Evolutionary conservation across 2,329 filamentous ascomycete species (phyloP).

Genomic region (Arthrinium phaeospermum): DNA sequence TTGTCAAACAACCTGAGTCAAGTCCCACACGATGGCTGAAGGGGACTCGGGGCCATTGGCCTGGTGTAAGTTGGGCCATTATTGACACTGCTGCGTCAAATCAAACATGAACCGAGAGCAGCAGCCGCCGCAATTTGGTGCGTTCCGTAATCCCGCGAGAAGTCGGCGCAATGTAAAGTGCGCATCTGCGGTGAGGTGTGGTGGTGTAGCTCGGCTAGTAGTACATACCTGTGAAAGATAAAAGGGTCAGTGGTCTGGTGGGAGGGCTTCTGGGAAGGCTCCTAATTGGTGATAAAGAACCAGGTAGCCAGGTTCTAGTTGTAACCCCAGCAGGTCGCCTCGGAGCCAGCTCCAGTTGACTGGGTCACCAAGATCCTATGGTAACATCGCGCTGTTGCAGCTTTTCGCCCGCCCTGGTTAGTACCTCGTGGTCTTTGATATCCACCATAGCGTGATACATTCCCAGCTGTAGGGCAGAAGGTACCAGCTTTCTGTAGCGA

Average conservation of each 20-base stretch:
- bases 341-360: slow-evolving; percentile 11
- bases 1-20: neutral
- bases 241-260: neutral
- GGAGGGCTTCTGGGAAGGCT: neutral
- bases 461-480: neutral
- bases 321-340: neutral
- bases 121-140: neutral
- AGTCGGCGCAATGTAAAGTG: neutral
- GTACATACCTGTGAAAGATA: neutral
- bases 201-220: neutral
- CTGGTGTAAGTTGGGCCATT: neutral
- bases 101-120: neutral
- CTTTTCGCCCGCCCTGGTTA: slow-evolving; percentile 3
- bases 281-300: neutral
- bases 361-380: neutral
- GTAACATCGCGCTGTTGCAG: neutral
- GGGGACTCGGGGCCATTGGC: neutral
- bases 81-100: neutral
- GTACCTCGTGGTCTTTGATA: neutral
- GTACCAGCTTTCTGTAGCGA: neutral
- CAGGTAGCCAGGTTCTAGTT: neutral
- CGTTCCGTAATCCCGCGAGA: neutral
- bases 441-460: neutral
- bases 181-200: neutral
- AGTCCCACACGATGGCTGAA: neutral